Base-by-base conservation (phyloP, 2,329 filamentous ascomycete genomes). In the Pseudogymnoascus sp. region DNA sequence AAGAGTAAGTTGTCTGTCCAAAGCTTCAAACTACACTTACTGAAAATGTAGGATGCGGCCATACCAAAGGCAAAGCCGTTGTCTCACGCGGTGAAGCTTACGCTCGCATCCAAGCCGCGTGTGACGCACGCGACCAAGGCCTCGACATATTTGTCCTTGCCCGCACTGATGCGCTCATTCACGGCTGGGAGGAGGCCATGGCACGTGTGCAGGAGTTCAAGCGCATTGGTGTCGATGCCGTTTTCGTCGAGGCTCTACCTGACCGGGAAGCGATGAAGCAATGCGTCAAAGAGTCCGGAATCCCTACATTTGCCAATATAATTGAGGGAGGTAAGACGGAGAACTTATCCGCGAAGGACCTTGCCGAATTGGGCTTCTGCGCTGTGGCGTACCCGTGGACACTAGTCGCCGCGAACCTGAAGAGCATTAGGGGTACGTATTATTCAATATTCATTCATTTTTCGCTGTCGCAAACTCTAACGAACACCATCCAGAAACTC, bases 31-130 rank as follows among this genome's bases (percentile, higher is more conserved):
- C 21, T 2, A 1, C 42, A 25, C 12, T 46, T n/a, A 46, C 42
- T 1, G 40, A 62, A 21, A 28, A 1, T 7, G 38, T 63, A 78
- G 75, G 76, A n/a, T 78, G 76, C 40, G 76, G 75, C 2, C 79
- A 81, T 64, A 80, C 77, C 0, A 77, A 77, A 38, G 78, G 78
- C 0, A 81, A 80, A 65, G 72, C 72, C 0, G 78, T 80, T 1
- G 78, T 81, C 0, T 75, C 75, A 0, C 70, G 77, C 8, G 76
- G 72, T 8, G 78, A 81, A 68, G 78, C 78, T 1, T 80, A 74
- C 60, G 78, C 78, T 4, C 73, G 79, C 1, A 75, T 78, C 62
- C 77, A 78, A 65, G 79, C 78, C 1, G 79, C 79, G 1, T 73
- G 73, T 3, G 79, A 80, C 62, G 77, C 79, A 2, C 71, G 78